phyloP scores from a whole-genome alignment of 768 basidiomycete species.

The Suillus discolor region DNA sequence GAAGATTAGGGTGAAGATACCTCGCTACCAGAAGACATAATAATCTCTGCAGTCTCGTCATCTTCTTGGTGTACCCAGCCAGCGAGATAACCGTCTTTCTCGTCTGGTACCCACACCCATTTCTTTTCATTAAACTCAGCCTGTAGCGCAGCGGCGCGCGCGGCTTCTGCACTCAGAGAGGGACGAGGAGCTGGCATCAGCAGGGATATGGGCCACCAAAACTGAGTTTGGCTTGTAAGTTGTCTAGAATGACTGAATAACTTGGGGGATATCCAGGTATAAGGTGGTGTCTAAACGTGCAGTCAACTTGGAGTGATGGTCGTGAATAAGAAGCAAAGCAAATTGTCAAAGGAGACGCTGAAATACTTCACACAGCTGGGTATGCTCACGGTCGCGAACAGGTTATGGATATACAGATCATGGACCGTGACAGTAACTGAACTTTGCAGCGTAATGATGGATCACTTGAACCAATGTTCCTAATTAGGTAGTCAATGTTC shows the following conservation, averaged over 20 bases:
- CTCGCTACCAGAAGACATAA: conserved; percentile 85
- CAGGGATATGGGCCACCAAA: background rate
- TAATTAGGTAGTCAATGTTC: background rate
- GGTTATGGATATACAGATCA: background rate
- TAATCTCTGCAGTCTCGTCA: conserved; percentile 78
- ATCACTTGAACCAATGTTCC: conserved; percentile 1
- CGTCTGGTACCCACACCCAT: conserved; percentile 98
- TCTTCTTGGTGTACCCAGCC: conserved; percentile 93
- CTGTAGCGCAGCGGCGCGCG: conserved; percentile 84
- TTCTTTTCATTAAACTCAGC: conserved; percentile 98
- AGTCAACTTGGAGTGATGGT: conserved; percentile 1
- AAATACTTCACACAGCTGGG: background rate
- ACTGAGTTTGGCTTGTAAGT: background rate
- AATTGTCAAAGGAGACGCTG: background rate
- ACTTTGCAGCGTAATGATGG: background rate
- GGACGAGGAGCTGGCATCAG: conserved; percentile 51
- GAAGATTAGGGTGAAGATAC: conserved; percentile 40
- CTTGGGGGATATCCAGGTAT: background rate
- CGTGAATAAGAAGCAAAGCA: conserved; percentile 6
- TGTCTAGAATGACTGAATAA: background rate
- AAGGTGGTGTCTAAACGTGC: background rate
- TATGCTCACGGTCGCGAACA: background rate
- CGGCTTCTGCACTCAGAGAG: conserved; percentile 68
- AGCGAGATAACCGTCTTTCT: conserved; percentile 88
- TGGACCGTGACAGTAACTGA: background rate